phyloP scores from a whole-genome alignment of 345 rosid species.

The Aquilaria malaccensis region DNA sequence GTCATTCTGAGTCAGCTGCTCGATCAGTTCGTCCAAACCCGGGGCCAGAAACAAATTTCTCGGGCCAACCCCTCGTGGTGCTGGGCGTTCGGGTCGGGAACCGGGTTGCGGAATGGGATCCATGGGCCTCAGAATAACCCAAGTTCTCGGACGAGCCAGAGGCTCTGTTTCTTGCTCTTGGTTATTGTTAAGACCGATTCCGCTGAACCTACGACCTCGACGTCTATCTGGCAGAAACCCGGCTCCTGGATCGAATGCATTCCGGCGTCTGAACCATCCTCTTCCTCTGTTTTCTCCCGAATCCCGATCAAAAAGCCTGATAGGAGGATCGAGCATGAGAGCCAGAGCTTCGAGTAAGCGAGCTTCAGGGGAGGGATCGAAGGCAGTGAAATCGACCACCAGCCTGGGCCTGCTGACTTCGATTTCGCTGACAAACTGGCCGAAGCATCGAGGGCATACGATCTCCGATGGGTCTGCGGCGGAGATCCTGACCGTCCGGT shows the following conservation, averaged over 20 bases:
- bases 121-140: constrained; percentile 34
- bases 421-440: constrained; percentile 48
- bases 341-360: constrained; percentile 64
- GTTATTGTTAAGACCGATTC: not conserved
- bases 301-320: constrained; percentile 16
- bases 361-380: constrained; percentile 61
- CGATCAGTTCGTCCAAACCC: constrained; percentile 45
- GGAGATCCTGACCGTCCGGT: constrained; percentile 45
- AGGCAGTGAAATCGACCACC: constrained; percentile 44
- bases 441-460: constrained; percentile 51
- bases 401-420: constrained; percentile 37
- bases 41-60: constrained; percentile 42
- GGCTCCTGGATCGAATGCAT: constrained; percentile 7
- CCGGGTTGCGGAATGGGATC: constrained; percentile 23
- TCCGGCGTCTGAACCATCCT: constrained; percentile 15
- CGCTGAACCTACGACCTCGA: constrained; percentile 30
- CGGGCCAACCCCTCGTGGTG: constrained; percentile 22
- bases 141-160: constrained; percentile 44
- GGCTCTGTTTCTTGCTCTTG: constrained; percentile 18
- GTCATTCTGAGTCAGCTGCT: constrained; percentile 59
- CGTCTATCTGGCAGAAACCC: constrained; percentile 11
- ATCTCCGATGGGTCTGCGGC: constrained; percentile 33
- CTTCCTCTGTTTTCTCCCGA: constrained; percentile 12
- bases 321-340: constrained; percentile 56
- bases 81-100: constrained; percentile 14